phyloP scores from a whole-genome alignment of 352 stramenopile genomes.

The Halophytophthora polymorphica region DNA sequence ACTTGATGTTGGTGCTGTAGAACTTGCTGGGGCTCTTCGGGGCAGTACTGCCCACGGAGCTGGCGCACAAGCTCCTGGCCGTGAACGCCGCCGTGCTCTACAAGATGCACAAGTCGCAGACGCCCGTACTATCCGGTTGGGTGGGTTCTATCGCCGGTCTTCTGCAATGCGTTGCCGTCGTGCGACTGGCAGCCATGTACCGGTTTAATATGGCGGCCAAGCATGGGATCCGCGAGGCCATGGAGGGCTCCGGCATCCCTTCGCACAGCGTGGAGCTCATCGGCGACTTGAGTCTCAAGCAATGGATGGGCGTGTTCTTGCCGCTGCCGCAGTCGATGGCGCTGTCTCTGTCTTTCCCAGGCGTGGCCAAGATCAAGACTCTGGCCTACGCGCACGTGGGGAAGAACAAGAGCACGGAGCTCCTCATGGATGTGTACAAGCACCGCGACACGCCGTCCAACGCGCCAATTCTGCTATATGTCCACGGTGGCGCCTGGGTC shows the following conservation, averaged over 20 bases:
- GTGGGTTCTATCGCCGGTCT: conserved; percentile 43
- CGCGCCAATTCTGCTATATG: conserved; percentile 71
- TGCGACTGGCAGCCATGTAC: conserved; percentile 42
- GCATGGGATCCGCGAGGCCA: conserved; percentile 35
- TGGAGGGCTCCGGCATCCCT: conserved; percentile 34
- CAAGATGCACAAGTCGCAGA: conserved; percentile 39
- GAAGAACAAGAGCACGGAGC: conserved; percentile 44
- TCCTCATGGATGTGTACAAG: conserved; percentile 80
- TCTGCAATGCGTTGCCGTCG: conserved; percentile 43
- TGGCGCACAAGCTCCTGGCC: conserved; percentile 54
- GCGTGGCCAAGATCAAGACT: conserved; percentile 48
- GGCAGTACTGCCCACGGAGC: conserved; percentile 52
- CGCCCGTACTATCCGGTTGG: conserved; percentile 42
- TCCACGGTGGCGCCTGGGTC: conserved; percentile 79
- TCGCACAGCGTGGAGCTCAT: conserved; percentile 27
- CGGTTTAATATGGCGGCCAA: conserved; percentile 46
- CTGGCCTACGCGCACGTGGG: conserved; percentile 66
- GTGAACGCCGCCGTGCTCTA: conserved; percentile 45
- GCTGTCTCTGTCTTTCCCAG: conserved; percentile 45
- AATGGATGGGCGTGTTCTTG: conserved; percentile 59
- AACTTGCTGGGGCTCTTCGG: conserved; percentile 58
- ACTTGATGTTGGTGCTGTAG: conserved; percentile 8
- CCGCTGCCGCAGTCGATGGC: conserved; percentile 55
- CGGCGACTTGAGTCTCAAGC: conserved; percentile 40
- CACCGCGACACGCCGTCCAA: conserved; percentile 42